Evolutionary conservation across 306 rosid genomes (phyloP).

Genomic region (Vigna mungo): DNA sequence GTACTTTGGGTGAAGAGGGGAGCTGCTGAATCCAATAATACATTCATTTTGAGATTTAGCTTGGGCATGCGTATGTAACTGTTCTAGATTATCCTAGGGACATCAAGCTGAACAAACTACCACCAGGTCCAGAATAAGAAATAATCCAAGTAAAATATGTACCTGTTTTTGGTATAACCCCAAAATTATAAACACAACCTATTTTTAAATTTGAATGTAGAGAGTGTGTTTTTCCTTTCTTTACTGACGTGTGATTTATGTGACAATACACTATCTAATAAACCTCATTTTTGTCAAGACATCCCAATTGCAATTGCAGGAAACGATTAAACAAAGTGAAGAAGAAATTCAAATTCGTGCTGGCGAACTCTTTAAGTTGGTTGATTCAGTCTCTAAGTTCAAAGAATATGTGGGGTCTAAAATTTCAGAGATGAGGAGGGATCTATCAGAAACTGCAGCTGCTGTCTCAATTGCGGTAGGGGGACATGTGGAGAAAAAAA

Average conservation of each 20-base stretch:
- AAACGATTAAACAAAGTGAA: slow-evolving; percentile 63
- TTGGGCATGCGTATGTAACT: not conserved
- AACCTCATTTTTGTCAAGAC: slow-evolving; percentile 54
- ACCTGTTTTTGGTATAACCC: not conserved
- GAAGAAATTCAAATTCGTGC: slow-evolving; percentile 64
- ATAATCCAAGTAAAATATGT: not conserved
- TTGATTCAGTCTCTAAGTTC: slow-evolving; percentile 67
- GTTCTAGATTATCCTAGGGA: slow-evolving; percentile 12
- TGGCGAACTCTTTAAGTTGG: slow-evolving; percentile 58
- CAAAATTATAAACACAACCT: not conserved
- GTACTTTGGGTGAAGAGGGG: not conserved
- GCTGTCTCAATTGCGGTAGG: slow-evolving; percentile 61
- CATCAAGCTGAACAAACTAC: not conserved
- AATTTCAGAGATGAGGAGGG: slow-evolving; percentile 65
- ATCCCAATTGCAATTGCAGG: slow-evolving; percentile 70
- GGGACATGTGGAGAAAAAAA: not conserved
- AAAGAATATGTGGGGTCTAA: slow-evolving; percentile 65
- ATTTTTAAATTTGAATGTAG: not conserved
- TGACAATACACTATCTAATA: slow-evolving; percentile 26
- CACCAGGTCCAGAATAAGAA: not conserved
- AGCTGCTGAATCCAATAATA: not conserved
- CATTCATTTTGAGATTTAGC: slow-evolving; percentile 9
- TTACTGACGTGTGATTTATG: slow-evolving; percentile 7
- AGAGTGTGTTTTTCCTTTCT: slow-evolving; percentile 6
- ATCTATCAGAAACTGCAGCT: slow-evolving; percentile 64